A percentile compares a stretch with the other conserved stretches of the same genome.
These are phyloP conservation scores for Cladorrhinum samala DNA, from an alignment of 495 filamentous ascomycete genomes.

Conservation along the genomic window DNA sequence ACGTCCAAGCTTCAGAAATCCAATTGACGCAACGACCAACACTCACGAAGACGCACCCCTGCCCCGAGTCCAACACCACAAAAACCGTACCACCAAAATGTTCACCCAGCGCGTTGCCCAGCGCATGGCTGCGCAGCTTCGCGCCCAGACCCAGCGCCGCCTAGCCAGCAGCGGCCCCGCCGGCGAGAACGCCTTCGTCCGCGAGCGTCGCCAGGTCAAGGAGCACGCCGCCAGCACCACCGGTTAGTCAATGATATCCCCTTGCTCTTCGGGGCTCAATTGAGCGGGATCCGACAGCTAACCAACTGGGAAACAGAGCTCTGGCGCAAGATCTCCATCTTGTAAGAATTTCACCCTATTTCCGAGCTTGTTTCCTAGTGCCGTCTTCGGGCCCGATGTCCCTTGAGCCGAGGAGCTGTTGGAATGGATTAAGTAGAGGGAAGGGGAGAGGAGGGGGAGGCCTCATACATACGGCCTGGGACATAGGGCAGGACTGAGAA, in stretches of 20 bases:
- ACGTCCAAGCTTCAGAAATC: neutral
- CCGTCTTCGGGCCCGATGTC: neutral
- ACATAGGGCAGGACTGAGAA: too few species aligned
- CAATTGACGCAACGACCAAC: slow-evolving; percentile 10
- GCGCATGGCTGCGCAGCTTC: slow-evolving; percentile 52
- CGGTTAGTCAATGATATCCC: slow-evolving; percentile 46
- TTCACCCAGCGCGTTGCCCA: slow-evolving; percentile 54
- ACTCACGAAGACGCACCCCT: slow-evolving; percentile 2
- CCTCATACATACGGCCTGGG: too few species aligned
- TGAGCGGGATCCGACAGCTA: slow-evolving; percentile 7
- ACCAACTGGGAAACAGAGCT: slow-evolving; percentile 53
- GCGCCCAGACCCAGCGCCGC: slow-evolving; percentile 60
- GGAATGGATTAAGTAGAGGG: neutral
- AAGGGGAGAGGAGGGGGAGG: neutral
- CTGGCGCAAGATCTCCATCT: slow-evolving; percentile 91
- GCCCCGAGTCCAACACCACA: neutral
- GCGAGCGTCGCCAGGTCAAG: slow-evolving; percentile 77
- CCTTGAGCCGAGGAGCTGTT: neutral
- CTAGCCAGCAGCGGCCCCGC: slow-evolving; percentile 51
- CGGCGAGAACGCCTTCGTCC: slow-evolving; percentile 84
- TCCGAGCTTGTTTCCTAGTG: slow-evolving; percentile 31
- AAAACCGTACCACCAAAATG: slow-evolving; percentile 42
- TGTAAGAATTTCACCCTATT: too few species aligned
- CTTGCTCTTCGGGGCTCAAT: neutral
- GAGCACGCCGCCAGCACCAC: slow-evolving; percentile 73